Percentiles rank a stretch among this genome's conserved stretches.
These are phyloP conservation scores for Scheffersomyces illinoinensis DNA, from an alignment of 1,139 yeast genomes.

Conservation along the genomic window DNA sequence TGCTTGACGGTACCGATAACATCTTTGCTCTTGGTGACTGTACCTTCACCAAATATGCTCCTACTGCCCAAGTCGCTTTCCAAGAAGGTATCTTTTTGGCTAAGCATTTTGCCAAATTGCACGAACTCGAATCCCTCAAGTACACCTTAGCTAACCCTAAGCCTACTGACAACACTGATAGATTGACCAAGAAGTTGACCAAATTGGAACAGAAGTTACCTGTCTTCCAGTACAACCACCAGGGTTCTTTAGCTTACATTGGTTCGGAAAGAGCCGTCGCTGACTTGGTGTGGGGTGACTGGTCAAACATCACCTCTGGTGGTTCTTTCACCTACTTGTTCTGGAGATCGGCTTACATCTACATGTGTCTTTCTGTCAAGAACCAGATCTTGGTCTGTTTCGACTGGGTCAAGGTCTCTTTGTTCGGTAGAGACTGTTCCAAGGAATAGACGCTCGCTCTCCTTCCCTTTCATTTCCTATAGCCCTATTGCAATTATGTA, in stretches of 20 bases:
- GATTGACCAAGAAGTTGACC: conserved; percentile 40
- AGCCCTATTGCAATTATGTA: neutral
- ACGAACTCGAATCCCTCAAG: conserved; percentile 65
- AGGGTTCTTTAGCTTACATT: conserved; percentile 78
- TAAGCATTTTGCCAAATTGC: conserved; percentile 64
- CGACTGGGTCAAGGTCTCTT: conserved; percentile 85
- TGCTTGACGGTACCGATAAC: conserved; percentile 81
- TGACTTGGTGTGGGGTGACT: conserved; percentile 85
- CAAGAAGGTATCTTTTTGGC: conserved; percentile 90
- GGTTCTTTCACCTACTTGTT: conserved; percentile 86
- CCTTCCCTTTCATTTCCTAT: neutral
- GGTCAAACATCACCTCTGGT: conserved; percentile 77
- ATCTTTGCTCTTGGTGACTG: conserved; percentile 94
- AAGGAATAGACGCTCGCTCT: conserved; percentile 38
- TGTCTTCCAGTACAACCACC: conserved; percentile 61
- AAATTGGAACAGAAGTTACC: conserved; percentile 51
- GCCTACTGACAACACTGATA: conserved; percentile 36
- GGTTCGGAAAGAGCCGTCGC: conserved; percentile 95
- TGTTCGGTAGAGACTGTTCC: conserved; percentile 86
- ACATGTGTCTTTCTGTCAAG: conserved; percentile 88
- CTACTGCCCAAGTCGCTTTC: conserved; percentile 97
- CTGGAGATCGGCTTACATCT: conserved; percentile 93
- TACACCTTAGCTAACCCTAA: conserved; percentile 32
- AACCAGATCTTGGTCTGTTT: conserved; percentile 81
- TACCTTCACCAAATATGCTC: conserved; percentile 86